These are phyloP conservation scores for Sporisorium graminicola DNA, from an alignment of 1,284 basidiomycete species.

Conservation along the genomic window DNA sequence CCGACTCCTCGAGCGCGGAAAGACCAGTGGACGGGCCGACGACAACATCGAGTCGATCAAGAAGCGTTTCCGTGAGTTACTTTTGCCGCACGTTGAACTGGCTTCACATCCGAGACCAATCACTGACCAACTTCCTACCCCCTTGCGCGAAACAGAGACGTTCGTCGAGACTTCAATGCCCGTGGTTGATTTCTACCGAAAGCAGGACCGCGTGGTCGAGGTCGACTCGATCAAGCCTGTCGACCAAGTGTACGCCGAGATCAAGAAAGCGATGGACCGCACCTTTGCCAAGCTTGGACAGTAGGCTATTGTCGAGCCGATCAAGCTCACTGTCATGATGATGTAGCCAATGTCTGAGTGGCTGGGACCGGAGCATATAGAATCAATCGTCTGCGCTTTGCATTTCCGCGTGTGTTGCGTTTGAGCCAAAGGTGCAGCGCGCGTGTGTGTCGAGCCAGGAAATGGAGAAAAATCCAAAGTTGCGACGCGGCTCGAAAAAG, in stretches of 20 bases:
- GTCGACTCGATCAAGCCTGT: conserved; percentile 72
- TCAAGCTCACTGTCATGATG: not conserved
- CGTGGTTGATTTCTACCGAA: conserved; percentile 87
- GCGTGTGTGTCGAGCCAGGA: not conserved
- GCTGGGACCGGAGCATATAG: too few relatives aligned
- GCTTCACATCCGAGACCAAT: not conserved
- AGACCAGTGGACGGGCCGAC: conserved; percentile 95
- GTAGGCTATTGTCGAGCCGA: not conserved
- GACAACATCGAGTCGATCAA: conserved; percentile 95
- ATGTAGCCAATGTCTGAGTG: too few relatives aligned
- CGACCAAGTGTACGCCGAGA: conserved; percentile 65
- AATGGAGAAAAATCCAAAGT: not conserved
- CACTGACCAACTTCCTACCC: not conserved
- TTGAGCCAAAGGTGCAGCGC: not conserved
- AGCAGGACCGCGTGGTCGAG: conserved; percentile 81
- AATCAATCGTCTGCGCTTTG: too few relatives aligned
- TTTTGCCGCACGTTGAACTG: too few relatives aligned
- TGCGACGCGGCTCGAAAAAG: not conserved
- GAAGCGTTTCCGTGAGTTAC: conserved; percentile 90
- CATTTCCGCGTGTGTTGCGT: conserved; percentile 7
- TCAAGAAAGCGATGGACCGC: conserved; percentile 60
- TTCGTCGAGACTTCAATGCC: conserved; percentile 95
- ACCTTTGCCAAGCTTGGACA: conserved; percentile 47
- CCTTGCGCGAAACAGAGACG: conserved; percentile 75
- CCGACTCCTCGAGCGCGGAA: conserved; percentile 86